A percentile compares a stretch with the other conserved stretches of the same genome.
Evolutionary conservation across 225 moss, liverwort and hornwort species (phyloP).

Genomic region (Bryum argenteum): DNA sequence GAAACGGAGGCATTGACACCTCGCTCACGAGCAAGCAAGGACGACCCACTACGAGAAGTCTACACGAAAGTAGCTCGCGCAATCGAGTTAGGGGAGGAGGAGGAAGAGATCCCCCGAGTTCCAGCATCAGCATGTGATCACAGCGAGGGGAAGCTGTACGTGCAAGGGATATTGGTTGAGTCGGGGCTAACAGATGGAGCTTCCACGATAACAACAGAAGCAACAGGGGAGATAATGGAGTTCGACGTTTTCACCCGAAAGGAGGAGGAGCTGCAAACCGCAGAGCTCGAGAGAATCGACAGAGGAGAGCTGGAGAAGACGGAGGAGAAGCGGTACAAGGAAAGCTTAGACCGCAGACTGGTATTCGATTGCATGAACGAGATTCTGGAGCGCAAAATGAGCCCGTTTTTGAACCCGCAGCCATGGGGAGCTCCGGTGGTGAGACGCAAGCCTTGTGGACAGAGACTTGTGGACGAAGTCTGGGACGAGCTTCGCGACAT

Average conservation of each 20-base stretch:
- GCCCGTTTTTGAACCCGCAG: conserved; percentile 42
- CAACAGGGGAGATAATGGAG: conserved; percentile 43
- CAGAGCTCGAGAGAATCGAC: conserved; percentile 52
- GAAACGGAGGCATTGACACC: conserved; percentile 28
- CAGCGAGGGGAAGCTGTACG: conserved; percentile 36
- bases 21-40: conserved; percentile 31
- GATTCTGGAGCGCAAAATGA: conserved; percentile 54
- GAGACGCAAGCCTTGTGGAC: conserved; percentile 34
- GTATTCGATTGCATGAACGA: conserved; percentile 62
- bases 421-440: conserved; percentile 42
- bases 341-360: conserved; percentile 56
- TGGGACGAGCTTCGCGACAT: conserved; percentile 54
- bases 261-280: conserved; percentile 56
- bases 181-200: conserved; percentile 29
- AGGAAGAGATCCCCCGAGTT: conserved; percentile 27
- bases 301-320: conserved; percentile 55
- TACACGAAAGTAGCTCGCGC: conserved; percentile 41
- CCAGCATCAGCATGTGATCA: conserved; percentile 22
- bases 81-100: conserved; percentile 42
- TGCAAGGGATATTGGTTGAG: conserved; percentile 40
- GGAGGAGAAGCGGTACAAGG: conserved; percentile 56
- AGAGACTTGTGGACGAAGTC: conserved; percentile 45
- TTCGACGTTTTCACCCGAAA: conserved; percentile 53
- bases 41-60: conserved; percentile 42
- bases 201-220: conserved; percentile 15